Base-by-base conservation (phyloP, 805 yeast genomes). In the Brettanomyces naardenensis region DNA sequence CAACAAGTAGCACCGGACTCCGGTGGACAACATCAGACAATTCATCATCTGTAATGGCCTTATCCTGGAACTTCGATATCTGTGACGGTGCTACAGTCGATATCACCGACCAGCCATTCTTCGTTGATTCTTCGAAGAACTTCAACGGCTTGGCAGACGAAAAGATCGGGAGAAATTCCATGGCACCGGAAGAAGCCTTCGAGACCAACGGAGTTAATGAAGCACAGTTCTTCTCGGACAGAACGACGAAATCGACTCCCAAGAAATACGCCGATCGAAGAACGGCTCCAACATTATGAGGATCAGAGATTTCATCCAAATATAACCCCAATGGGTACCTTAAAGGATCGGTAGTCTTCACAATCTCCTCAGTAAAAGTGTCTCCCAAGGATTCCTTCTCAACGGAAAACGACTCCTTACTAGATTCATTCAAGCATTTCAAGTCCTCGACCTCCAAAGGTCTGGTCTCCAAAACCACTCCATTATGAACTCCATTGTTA, bases 231-330 rank as follows among this genome's bases (percentile, higher is more conserved):
- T 71, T 72, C 26, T 73, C 76, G 2, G 94, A 80, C 31, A 80
- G 60, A 1, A 81, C 75, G 5, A 86, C 62, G 51, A 85, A 82
- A 58, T 88, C 95, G 3, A 70, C 95, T 6, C 95, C 95, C 11
- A 87, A 64, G 59, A 69, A 87, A 59, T 78, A 81, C 0, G 94
- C 90, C 3, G 88, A 73, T 53, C 96, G 65, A 21, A 84, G 59
- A 31, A 87, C 75, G 19, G 90, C 92, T 6, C 96, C 96, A 47
- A 85, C 65, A 54, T 87, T 87, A 54, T 85, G 94, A 1, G 95
- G 90, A 56, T 87, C 95, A 11, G 84, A 75, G 31, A 88, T 68
- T 41, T 83, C 86, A 56, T 87, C 95, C 19, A 87, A 59, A 48
- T 70, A 86, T 3, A 87, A 46, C 0, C 87, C 95, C 14, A 88